These are phyloP conservation scores for Boletus fagicola DNA, from an alignment of 768 basidiomycete genomes.

Conservation along the genomic window DNA sequence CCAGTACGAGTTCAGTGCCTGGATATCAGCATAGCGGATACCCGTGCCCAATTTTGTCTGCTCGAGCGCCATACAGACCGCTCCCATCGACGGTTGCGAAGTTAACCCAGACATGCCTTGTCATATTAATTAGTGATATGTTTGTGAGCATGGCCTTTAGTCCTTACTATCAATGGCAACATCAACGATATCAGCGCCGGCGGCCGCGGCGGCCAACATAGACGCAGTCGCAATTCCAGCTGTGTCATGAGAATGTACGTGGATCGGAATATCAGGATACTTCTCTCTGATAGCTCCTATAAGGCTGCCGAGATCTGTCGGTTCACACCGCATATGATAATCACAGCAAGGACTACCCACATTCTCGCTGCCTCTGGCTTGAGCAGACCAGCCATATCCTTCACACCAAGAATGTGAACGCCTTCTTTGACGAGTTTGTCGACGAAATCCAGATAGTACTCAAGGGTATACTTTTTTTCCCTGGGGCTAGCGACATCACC, in stretches of 20 bases:
- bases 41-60: conserved; percentile 93
- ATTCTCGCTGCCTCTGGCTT: conserved; percentile 92
- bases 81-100: conserved; percentile 99
- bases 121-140: conserved; percentile 14
- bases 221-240: conserved; percentile 97
- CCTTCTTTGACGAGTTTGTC: conserved; percentile 91
- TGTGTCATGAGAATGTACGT: conserved; percentile 99
- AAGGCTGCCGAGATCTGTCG: conserved; percentile 49
- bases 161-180: conserved; percentile 95
- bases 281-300: conserved; percentile 94
- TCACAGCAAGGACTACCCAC: conserved; percentile 43
- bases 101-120: conserved; percentile 97
- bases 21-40: conserved; percentile 95
- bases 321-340: neutral
- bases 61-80: conserved; percentile 90
- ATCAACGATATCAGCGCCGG: conserved; percentile 98
- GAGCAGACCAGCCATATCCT: conserved; percentile 97
- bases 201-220: conserved; percentile 93
- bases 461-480: conserved; percentile 94
- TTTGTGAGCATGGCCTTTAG: neutral
- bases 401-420: conserved; percentile 95
- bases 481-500: conserved; percentile 94
- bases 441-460: conserved; percentile 97
- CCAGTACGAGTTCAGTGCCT: conserved; percentile 97
- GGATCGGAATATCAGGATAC: conserved; percentile 96